A percentile compares a stretch with the other conserved stretches of the same genome.
Conservation (phyloP, 2,329 filamentous ascomycete genomes). For the Lasiodiplodia theobromae region DNA sequence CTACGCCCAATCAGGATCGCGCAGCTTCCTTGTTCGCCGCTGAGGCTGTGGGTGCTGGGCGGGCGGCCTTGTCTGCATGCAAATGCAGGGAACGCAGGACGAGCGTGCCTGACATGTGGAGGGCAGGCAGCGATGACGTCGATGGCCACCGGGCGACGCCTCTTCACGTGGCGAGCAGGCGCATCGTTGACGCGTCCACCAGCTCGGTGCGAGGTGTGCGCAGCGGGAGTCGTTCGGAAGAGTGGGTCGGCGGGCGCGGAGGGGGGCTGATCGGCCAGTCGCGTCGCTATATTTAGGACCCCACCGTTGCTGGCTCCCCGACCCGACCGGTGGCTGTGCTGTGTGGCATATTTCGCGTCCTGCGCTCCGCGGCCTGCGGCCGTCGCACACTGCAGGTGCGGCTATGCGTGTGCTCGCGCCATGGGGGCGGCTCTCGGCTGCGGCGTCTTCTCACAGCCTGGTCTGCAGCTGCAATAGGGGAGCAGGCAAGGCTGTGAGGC, state of each 20-base stretch:
- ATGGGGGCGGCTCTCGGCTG: slow-evolving; percentile 10
- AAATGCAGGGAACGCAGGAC: slow-evolving; percentile 9
- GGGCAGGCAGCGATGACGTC: slow-evolving; percentile 11
- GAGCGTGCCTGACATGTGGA: not conserved
- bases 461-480: slow-evolving; percentile 12
- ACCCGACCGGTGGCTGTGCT: slow-evolving; percentile 19
- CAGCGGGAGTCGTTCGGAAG: not conserved
- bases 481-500: not conserved
- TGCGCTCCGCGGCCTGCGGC: not conserved
- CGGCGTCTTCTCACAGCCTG: slow-evolving; percentile 1
- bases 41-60: slow-evolving; percentile 23
- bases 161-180: slow-evolving; percentile 19
- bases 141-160: not conserved
- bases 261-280: not conserved
- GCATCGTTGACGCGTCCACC: slow-evolving; percentile 16
- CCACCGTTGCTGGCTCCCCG: not conserved
- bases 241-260: not conserved
- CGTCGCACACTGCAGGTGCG: not conserved
- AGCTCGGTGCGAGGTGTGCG: not conserved
- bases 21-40: slow-evolving; percentile 15
- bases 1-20: not conserved
- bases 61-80: slow-evolving; percentile 6
- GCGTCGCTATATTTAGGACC: slow-evolving; percentile 21
- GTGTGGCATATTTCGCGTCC: not conserved
- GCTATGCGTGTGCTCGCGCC: not conserved